These are phyloP conservation scores for Castanopsis chinensis DNA, from an alignment of 306 rosid species.

Conservation along the genomic window DNA sequence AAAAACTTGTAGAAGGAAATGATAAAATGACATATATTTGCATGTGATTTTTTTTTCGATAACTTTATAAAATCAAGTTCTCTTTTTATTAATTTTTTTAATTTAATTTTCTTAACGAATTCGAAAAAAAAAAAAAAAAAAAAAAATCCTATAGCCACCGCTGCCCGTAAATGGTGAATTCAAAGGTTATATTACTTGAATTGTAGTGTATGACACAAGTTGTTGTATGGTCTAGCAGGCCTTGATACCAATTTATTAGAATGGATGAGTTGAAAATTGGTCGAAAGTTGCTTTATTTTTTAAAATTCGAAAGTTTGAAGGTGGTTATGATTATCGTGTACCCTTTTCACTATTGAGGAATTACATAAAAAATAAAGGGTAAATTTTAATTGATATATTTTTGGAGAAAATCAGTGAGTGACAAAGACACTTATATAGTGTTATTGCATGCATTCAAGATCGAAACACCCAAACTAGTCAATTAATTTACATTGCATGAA, in stretches of 20 bases:
- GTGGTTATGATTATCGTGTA: slow-evolving; percentile 27
- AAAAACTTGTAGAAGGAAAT: too few relatives aligned
- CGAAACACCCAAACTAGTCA: slow-evolving; percentile 8
- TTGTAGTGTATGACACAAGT: slow-evolving; percentile 8
- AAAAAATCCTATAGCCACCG: too few relatives aligned
- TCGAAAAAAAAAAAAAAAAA: too few relatives aligned
- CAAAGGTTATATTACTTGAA: not conserved
- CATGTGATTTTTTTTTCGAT: too few relatives aligned
- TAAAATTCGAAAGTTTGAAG: slow-evolving; percentile 34
- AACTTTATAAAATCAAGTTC: too few relatives aligned
- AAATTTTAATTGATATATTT: not conserved
- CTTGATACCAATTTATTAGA: slow-evolving; percentile 12
- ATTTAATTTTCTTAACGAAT: too few relatives aligned
- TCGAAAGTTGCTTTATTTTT: slow-evolving; percentile 43
- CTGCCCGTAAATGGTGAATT: not conserved
- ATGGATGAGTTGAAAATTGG: slow-evolving; percentile 33
- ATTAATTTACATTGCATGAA: slow-evolving; percentile 19
- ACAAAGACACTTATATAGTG: not conserved
- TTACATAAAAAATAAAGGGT: not conserved
- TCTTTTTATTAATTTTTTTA: too few relatives aligned
- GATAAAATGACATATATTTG: too few relatives aligned
- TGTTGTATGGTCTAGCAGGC: not conserved
- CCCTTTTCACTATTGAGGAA: slow-evolving; percentile 24
- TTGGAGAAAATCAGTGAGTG: not conserved
- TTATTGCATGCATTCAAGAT: slow-evolving; percentile 4